Base-by-base conservation (phyloP, 805 yeast genomes). In the Nakazawaea wyomingensis region DNA sequence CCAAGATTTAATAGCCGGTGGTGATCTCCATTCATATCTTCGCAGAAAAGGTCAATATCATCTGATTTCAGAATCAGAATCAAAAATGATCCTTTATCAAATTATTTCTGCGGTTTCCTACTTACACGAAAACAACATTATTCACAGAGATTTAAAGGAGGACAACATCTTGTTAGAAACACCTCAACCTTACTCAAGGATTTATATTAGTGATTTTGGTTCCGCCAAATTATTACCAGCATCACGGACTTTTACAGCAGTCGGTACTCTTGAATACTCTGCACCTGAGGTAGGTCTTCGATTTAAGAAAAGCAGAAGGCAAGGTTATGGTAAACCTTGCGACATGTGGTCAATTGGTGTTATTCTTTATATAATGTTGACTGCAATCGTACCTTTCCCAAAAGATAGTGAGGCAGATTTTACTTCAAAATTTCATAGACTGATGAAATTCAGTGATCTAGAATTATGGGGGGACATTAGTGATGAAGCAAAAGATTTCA, bases 281-380 rank as follows among this genome's bases (percentile, higher is more conserved):
- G 88, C 89, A 1, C 89, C 89, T 0, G 88, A 82, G 51, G 78
- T 82, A 9, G 78, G 81, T 1, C 65, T 76, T 41, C 66, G 59
- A 35, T 54, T 61, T 8, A 48, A 56, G 21, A 56, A 29, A 20
- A 29, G 16, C 8, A 19, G 27, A n/a, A 36, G n/a, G 19, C 35
- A n/a, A 24, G 80, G 80, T 0, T 80, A 80, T 52, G 74, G 69
- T 46, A 61, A 59, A 24, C 77, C 76, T 51, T 80, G 85, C 53
- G 88, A 82, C 56, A 56, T 79, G 30, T 82, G 88, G 89, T 81
- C 88, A 1, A 51, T 82, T 4, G 88, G 88, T 0, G 72, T 82
- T 0, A 71, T 81, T 13, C 53, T 71, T 4, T 79, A 79, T 57
- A 76, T 81, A 10, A 59, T 82, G 57, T 57, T 80, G 13, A 76